phyloP scores from a whole-genome alignment of 208 protist species.

The Leptomonas pyrrhocoris region DNA sequence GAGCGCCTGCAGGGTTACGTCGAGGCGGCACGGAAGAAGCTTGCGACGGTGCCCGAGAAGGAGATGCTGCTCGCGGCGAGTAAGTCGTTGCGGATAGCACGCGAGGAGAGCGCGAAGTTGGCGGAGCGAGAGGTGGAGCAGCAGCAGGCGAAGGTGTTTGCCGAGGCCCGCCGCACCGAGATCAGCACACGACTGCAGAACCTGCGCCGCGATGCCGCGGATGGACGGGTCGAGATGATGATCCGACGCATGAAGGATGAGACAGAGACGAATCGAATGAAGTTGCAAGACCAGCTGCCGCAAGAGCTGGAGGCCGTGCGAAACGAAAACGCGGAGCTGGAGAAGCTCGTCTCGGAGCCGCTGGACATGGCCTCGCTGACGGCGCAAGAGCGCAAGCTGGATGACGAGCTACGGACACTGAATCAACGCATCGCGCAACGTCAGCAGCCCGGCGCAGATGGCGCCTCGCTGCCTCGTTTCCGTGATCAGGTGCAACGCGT shows the following conservation, averaged over 20 bases:
- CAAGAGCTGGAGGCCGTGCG: constrained; percentile 76
- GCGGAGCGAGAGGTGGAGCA: constrained; percentile 81
- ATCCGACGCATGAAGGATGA: constrained; percentile 87
- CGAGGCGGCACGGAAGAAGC: constrained; percentile 75
- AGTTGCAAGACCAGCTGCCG: constrained; percentile 88
- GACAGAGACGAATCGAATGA: constrained; percentile 86
- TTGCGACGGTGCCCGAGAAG: constrained; percentile 66
- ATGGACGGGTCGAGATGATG: constrained; percentile 84
- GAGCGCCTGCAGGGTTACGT: constrained; percentile 77
- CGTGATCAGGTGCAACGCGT: constrained; percentile 87
- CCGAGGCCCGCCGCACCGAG: constrained; percentile 69
- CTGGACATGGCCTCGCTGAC: constrained; percentile 75
- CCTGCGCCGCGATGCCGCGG: constrained; percentile 77
- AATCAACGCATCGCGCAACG: constrained; percentile 64
- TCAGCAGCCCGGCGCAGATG: constrained; percentile 73
- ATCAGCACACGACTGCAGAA: constrained; percentile 86
- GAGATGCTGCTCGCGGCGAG: constrained; percentile 80
- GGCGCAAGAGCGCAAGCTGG: constrained; percentile 68
- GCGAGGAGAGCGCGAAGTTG: constrained; percentile 75
- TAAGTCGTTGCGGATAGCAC: constrained; percentile 67
- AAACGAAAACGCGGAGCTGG: constrained; percentile 79
- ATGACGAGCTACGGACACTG: constrained; percentile 69
- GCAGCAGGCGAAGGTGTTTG: constrained; percentile 77
- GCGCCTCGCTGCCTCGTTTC: constrained; percentile 75
- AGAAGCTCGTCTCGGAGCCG: constrained; percentile 81